phyloP scores from a whole-genome alignment of 257 asterid genomes.

The Ophiorrhiza pumila region DNA sequence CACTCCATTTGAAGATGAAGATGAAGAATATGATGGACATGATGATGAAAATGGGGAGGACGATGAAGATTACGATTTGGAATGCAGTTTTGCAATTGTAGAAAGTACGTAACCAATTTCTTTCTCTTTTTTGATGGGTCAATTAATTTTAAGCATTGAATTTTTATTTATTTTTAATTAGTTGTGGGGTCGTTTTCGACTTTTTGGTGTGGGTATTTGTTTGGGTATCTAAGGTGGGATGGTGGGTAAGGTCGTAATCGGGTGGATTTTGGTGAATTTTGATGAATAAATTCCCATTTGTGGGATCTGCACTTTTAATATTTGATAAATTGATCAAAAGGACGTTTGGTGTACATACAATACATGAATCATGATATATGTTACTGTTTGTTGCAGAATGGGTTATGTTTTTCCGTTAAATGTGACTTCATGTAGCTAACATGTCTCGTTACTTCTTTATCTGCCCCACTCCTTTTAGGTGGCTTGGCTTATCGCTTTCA shows the following conservation, averaged over 20 bases:
- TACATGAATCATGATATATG: no score
- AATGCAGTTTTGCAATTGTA: conserved; percentile 63
- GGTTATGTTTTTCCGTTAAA: background rate
- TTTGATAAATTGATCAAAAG: conserved; percentile 9
- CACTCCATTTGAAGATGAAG: conserved; percentile 60
- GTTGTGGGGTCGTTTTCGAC: conserved; percentile 38
- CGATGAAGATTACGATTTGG: conserved; percentile 36
- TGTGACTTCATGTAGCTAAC: conserved; percentile 1
- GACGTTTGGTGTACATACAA: background rate
- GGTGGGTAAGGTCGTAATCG: conserved; percentile 1
- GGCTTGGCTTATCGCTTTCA: background rate
- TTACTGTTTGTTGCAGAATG: no score
- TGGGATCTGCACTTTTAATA: conserved; percentile 4
- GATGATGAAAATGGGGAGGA: conserved; percentile 40
- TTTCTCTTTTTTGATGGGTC: background rate
- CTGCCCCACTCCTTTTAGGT: conserved; percentile 17
- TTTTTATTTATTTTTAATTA: conserved; percentile 7
- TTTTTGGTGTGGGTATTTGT: background rate
- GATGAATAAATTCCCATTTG: conserved; percentile 8
- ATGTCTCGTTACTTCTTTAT: background rate
- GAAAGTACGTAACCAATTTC: conserved; percentile 56
- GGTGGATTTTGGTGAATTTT: conserved; percentile 11
- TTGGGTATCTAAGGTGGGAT: background rate
- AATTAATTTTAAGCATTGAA: no score
- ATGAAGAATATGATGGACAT: conserved; percentile 27